Evolutionary conservation across 306 rosid species (phyloP), one percentile per base, ranked within the genome.

Genomic region (Vigna unguiculata): DNA sequence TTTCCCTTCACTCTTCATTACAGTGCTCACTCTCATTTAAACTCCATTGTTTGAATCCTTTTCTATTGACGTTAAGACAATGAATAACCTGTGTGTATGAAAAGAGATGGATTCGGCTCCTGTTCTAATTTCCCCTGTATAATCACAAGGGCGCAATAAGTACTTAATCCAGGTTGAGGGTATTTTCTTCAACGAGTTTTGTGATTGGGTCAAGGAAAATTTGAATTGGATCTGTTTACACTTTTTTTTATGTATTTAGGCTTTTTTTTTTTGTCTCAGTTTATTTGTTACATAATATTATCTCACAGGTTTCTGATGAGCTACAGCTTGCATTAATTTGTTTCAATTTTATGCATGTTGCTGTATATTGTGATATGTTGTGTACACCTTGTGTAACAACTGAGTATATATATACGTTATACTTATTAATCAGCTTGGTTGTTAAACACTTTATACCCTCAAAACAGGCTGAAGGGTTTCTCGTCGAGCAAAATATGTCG

Each of bases 401-500:
- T 9, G 13, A 40, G 45, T 9, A 40, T 9, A 0, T 57, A n/a
- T n/a, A n/a, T n/a, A 16, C 36, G 16, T 58, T 25, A 25, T n/a
- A 2, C 17, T 5, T 24, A 5, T 30, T 28, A 60, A 4, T 24
- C 11, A 58, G 17, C 3, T 60, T 24, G 16, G 34, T 19, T 54
- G 47, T 19, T 84, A 51, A 74, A 68, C 13, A 19, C 25, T 82
- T 59, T 49, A 32, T 32, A 69, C 24, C 12, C 28, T 81, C 72
- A 36, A 17, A 45, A 30, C 93, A 95, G 99, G 96, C 90, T 59
- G 97, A 88, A 63, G 96, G 93, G 58, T 75, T 87, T 84, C 64
- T 95, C 62, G 58, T 87, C 0, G 97, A 95, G 83, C 93, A 88
- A 75, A 88, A 88, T 38, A 78, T 78, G 84, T 54, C 87, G 1